Evolutionary conservation across 2,329 filamentous ascomycete species (phyloP), one percentile per base, ranked within the genome.

Genomic region (Geosmithia putterillii): DNA sequence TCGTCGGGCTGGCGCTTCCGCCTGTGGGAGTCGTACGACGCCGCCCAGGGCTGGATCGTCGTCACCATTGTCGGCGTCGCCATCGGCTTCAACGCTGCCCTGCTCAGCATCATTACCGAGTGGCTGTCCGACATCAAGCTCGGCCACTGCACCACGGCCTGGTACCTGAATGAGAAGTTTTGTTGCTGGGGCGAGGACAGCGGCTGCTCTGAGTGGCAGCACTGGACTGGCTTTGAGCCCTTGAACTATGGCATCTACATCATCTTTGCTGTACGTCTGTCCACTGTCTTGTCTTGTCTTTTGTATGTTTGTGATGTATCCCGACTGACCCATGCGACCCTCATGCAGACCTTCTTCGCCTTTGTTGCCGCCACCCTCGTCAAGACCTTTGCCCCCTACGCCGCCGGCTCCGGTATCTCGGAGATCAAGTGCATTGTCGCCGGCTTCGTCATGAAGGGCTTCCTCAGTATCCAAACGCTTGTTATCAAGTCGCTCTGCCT

Each of bases 351-450:
- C 2, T 57, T 84, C 3, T 94, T 96, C 59, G 85, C 90, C 17
- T 83, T 84, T 43, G 82, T 82, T 3, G 82, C 89, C 2, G 89
- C 89, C 1, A 80, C 75, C 34, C 71, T 98, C 36, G 92, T 98
- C 57, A 92, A 87, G 59, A 80, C 79, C 1, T 96, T 92, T 62
- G 89, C 92, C 4, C 92, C 92, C 0, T 98, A 98, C 59, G 92
- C 92, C 10, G 92, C 92, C 28, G 92, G 92, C 15, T 95, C 87
- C 12, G 92, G 92, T 36, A 98, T 98, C 46, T 95, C 88, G 12
- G 92, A 98, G 66, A 98, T 98, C 72, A 98, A 98, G 64, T 95
- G 88, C 63, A 96, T 98, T 57, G 95, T 98, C 57, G 92, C 90
- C 4, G 92, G 92, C 3, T 98, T 98, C 59, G 86, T 96, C 41